These are phyloP conservation scores for Fibroporia radiculosa DNA, from an alignment of 768 basidiomycete genomes.

Conservation along the genomic window DNA sequence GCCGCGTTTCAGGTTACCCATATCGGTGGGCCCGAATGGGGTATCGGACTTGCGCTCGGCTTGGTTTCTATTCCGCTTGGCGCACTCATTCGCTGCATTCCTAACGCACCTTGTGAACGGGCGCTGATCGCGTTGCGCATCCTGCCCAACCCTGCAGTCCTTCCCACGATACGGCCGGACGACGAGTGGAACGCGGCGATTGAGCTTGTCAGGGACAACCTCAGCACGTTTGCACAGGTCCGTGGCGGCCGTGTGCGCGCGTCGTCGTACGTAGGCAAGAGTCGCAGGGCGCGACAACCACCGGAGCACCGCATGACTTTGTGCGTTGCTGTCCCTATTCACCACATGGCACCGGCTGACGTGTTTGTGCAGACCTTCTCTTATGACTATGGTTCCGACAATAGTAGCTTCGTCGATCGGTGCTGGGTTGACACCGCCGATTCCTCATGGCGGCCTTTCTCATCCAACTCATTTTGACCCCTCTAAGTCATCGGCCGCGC, in stretches of 20 bases:
- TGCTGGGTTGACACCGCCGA: conserved; percentile 50
- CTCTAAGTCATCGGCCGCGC: conserved; percentile 70
- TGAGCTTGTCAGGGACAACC: conserved; percentile 77
- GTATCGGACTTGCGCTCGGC: conserved; percentile 83
- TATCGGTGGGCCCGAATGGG: conserved; percentile 85
- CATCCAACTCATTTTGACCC: conserved; percentile 75
- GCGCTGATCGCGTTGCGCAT: conserved; percentile 48
- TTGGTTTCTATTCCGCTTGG: conserved; percentile 85
- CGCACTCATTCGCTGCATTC: conserved; percentile 68
- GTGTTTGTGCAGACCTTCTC: conserved; percentile 45
- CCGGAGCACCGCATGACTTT: conserved; percentile 37
- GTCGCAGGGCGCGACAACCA: conserved; percentile 50
- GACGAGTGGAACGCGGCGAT: conserved; percentile 73
- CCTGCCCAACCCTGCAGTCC: conserved; percentile 52
- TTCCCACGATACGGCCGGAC: conserved; percentile 59
- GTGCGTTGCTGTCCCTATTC: conserved; percentile 28
- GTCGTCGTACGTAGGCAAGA: conserved; percentile 80
- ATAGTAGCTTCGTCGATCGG: conserved; percentile 69
- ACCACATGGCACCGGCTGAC: conserved; percentile 15
- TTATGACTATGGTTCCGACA: conserved; percentile 72
- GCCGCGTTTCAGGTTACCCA: conserved; percentile 84
- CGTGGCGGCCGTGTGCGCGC: conserved; percentile 86
- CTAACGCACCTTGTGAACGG: conserved; percentile 71
- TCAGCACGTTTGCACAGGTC: conserved; percentile 71
- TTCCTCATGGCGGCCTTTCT: conserved; percentile 46